Base-by-base conservation (phyloP, 306 rosid species). In the Rosa chinensis region DNA sequence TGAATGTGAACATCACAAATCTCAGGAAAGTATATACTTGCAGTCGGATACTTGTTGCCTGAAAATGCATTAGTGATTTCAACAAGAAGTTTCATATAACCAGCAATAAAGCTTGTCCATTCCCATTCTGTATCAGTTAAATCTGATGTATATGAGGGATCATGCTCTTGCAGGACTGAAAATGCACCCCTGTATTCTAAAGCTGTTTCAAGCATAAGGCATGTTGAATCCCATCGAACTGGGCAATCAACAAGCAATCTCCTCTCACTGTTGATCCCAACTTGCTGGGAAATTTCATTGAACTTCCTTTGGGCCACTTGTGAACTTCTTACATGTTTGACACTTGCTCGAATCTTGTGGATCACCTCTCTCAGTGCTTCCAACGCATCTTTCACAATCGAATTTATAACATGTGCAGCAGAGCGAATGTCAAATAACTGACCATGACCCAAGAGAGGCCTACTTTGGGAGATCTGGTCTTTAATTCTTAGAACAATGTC, bases 71-170 rank as follows among this genome's bases (percentile, higher is more conserved):
- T 90, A 39, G 77, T 88, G 45, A 95, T 87, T 87, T 95, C 99
- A 76, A 88, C 90, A 63, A 95, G 77, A 84, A 93, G 96, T 82
- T 93, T 93, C 84, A 95, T 80, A 85, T 88, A 91, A 52, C 81
- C 84, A 82, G 93, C 73, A 78, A 88, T 86, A 59, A 86, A 80
- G 76, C 66, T 82, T 4, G 85, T 79, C 96, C 91, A 81, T 50
- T 90, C 96, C 99, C 99, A 95, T 87, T 95, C 99, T 44, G 79
- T 76, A n/a, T 89, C 94, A 4, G 92, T 89, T 74, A 91, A 78
- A 83, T 83, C 76, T 39, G 93, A 86, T 25, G 84, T 62, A 76
- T 89, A 91, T 50, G 86, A 70, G 66, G 87, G 89, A 79, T 93
- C 96, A 3, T 93, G 94, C 64, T 87, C 93, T 82, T 83, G 94